A percentile compares a stretch with the other conserved stretches of the same genome.
Conservation (phyloP, 2,329 filamentous ascomycete genomes). For the Alternaria viburni region DNA sequence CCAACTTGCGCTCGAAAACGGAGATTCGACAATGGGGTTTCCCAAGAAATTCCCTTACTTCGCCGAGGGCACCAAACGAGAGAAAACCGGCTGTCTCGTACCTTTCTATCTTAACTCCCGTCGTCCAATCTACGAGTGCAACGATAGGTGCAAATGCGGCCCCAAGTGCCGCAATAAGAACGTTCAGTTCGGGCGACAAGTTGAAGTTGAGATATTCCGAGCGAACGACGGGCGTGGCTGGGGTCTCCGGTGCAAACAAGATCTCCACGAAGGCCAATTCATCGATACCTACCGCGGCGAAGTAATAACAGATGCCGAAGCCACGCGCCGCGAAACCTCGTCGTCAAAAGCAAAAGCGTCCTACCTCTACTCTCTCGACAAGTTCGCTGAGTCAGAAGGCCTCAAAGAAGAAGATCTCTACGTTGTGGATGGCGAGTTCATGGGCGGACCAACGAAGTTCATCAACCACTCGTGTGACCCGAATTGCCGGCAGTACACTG, state of each 20-base stretch:
- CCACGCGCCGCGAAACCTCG: slow-evolving; percentile 66
- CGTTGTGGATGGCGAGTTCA: slow-evolving; percentile 71
- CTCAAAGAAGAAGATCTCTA: slow-evolving; percentile 53
- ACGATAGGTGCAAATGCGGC: slow-evolving; percentile 71
- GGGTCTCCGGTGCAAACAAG: slow-evolving; percentile 71
- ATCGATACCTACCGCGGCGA: slow-evolving; percentile 79
- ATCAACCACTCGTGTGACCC: slow-evolving; percentile 85
- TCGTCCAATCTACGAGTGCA: slow-evolving; percentile 78
- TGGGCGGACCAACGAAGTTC: slow-evolving; percentile 79
- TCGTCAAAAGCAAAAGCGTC: slow-evolving; percentile 70
- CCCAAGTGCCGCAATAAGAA: slow-evolving; percentile 73
- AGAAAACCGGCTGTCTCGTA: slow-evolving; percentile 41
- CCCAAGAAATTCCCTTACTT: slow-evolving; percentile 69
- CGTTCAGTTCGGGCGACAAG: slow-evolving; percentile 73
- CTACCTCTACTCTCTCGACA: slow-evolving; percentile 83
- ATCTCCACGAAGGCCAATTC: slow-evolving; percentile 75
- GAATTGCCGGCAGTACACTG: slow-evolving; percentile 79
- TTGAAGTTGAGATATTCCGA: slow-evolving; percentile 78
- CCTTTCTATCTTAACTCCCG: slow-evolving; percentile 53
- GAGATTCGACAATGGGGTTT: slow-evolving; percentile 43
- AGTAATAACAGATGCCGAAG: slow-evolving; percentile 61
- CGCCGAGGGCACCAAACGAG: slow-evolving; percentile 35
- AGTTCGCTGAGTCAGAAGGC: slow-evolving; percentile 70
- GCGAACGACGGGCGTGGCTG: slow-evolving; percentile 73
- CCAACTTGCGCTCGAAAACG: slow-evolving; percentile 17